These are phyloP conservation scores for Talaromyces wortmannii DNA, from an alignment of 495 filamentous ascomycete species.

Conservation along the genomic window DNA sequence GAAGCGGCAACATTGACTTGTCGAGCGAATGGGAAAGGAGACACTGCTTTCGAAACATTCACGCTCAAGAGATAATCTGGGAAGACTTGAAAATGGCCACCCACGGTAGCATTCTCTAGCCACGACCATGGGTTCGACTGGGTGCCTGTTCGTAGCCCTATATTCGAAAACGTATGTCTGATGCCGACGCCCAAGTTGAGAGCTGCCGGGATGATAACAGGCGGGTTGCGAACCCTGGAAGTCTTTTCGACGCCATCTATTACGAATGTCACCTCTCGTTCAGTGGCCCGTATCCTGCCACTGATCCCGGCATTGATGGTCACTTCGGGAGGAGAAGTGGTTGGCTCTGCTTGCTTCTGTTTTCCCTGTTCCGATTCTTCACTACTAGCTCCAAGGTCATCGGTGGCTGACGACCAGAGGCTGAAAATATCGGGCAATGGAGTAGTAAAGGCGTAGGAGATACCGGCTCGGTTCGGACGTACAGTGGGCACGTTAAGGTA, in stretches of 20 bases:
- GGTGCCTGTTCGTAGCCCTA: slow-evolving; percentile 6
- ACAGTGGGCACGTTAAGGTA: slow-evolving; percentile 20
- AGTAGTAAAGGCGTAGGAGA: slow-evolving; percentile 28
- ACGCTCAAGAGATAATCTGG: slow-evolving; percentile 23
- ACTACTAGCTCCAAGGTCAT: slow-evolving; percentile 5
- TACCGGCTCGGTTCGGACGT: slow-evolving; percentile 13
- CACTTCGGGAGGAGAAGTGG: slow-evolving; percentile 10
- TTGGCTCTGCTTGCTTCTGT: slow-evolving; percentile 10
- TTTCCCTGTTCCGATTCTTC: slow-evolving; percentile 8
- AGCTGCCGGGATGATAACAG: slow-evolving; percentile 16
- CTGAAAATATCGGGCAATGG: slow-evolving; percentile 19
- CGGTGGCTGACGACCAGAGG: neutral
- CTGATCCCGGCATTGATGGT: slow-evolving; percentile 22
- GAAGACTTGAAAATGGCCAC: slow-evolving; percentile 17
- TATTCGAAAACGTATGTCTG: slow-evolving; percentile 17
- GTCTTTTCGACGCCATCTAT: slow-evolving; percentile 20
- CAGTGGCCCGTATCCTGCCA: slow-evolving; percentile 18
- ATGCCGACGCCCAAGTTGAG: slow-evolving; percentile 27
- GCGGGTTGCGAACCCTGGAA: slow-evolving; percentile 21
- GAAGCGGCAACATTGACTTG: neutral
- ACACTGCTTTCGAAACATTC: slow-evolving; percentile 19
- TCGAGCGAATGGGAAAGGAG: slow-evolving; percentile 18
- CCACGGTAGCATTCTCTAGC: slow-evolving; percentile 21
- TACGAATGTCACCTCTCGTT: slow-evolving; percentile 12
- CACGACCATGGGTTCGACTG: slow-evolving; percentile 9